Evolutionary conservation across 2,329 filamentous ascomycete genomes (phyloP).

Genomic region (Fusarium sublunatum): DNA sequence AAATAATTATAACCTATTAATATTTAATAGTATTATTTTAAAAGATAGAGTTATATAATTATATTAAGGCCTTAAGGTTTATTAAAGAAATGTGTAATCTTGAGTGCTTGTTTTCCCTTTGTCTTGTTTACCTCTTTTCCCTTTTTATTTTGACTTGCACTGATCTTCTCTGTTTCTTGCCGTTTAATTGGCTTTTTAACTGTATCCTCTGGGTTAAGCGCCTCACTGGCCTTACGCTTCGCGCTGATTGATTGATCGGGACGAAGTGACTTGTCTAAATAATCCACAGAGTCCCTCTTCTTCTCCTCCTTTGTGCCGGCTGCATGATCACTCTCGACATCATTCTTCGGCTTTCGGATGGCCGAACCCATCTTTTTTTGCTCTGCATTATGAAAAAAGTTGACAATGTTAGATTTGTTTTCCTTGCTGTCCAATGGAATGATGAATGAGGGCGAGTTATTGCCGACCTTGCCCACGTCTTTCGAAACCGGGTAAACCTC

Average conservation of each 20-base stretch:
- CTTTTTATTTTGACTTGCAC: slow-evolving; percentile 55
- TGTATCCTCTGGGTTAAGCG: slow-evolving; percentile 23
- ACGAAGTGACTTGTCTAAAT: neutral
- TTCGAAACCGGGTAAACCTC: slow-evolving; percentile 88
- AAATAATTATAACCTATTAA: too few species aligned
- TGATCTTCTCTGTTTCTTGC: slow-evolving; percentile 48
- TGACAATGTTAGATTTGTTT: slow-evolving; percentile 93
- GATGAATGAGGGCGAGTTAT: slow-evolving; percentile 85
- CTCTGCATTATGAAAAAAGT: slow-evolving; percentile 79
- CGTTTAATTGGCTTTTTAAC: slow-evolving; percentile 44
- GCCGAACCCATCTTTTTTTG: slow-evolving; percentile 51
- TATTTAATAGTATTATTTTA: too few species aligned
- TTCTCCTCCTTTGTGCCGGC: neutral
- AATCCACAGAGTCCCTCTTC: neutral
- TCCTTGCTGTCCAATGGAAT: slow-evolving; percentile 84
- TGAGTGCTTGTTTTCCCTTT: slow-evolving; percentile 63
- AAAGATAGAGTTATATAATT: too few species aligned
- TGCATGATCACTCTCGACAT: neutral
- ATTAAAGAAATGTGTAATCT: slow-evolving; percentile 88
- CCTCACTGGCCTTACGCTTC: slow-evolving; percentile 45
- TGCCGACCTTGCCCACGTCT: slow-evolving; percentile 94
- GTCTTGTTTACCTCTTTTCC: slow-evolving; percentile 69
- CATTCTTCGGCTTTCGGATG: neutral
- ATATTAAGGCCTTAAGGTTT: neutral
- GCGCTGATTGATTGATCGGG: neutral